Conservation (phyloP, 2,329 filamentous ascomycete species). For the Alternaria panax region DNA sequence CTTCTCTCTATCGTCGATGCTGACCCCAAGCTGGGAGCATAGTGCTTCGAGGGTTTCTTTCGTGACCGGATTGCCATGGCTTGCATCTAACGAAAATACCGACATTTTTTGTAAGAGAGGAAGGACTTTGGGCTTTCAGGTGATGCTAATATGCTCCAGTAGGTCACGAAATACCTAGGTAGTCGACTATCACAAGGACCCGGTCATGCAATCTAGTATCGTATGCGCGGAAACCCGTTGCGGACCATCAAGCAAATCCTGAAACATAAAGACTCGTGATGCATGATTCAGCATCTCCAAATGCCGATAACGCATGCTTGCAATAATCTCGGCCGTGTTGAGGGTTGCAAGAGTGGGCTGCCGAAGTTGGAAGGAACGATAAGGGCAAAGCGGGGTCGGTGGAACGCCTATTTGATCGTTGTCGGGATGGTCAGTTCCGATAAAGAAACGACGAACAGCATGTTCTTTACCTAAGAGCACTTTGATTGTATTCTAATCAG, state of each 20-base stretch:
- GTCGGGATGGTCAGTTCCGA: constrained; percentile 12
- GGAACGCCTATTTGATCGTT: constrained; percentile 1
- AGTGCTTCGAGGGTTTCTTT: constrained; percentile 41
- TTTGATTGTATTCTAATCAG: not conserved
- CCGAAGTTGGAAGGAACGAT: constrained; percentile 2
- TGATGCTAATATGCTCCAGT: not conserved
- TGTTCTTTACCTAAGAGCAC: not conserved
- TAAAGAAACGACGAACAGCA: not conserved
- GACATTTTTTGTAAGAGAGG: constrained; percentile 38
- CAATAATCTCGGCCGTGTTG: not conserved
- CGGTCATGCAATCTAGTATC: not conserved
- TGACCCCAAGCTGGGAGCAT: constrained; percentile 44
- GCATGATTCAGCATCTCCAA: not conserved
- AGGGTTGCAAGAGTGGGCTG: not conserved
- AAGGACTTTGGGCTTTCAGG: not conserved
- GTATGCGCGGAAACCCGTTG: not conserved
- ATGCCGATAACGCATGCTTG: not conserved
- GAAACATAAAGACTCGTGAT: not conserved
- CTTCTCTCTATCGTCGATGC: constrained; percentile 45
- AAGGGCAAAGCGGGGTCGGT: constrained; percentile 8
- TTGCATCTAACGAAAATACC: constrained; percentile 48
- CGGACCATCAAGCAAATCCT: not conserved
- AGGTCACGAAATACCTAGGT: not conserved
- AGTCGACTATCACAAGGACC: not conserved
- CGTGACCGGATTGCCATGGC: constrained; percentile 46